Percentiles rank a stretch among this genome's conserved stretches.
These are phyloP conservation scores for Halocafeteria seosinensis DNA, from an alignment of 108 stramenopile genomes.

Conservation along the genomic window DNA sequence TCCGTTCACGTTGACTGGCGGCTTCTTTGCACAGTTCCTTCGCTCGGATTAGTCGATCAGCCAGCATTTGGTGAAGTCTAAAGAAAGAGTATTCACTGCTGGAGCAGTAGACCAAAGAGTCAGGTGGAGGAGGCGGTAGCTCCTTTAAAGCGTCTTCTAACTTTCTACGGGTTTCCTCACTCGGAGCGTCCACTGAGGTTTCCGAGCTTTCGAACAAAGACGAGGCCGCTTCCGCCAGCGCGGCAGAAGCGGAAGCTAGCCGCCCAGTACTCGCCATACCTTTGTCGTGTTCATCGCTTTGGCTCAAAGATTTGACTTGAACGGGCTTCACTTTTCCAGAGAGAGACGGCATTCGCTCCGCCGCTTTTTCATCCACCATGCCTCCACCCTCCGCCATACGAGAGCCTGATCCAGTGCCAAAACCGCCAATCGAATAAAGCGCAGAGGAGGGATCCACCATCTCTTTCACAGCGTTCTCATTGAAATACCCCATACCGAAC, in stretches of 20 bases:
- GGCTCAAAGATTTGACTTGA: too few relatives aligned
- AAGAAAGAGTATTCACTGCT: slow-evolving; percentile 25
- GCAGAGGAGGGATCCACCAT: too few relatives aligned
- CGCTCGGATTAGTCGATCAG: slow-evolving; percentile 16
- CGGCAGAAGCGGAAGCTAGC: not conserved
- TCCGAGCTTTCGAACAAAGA: not conserved
- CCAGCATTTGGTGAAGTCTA: slow-evolving; percentile 30
- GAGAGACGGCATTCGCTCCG: too few relatives aligned
- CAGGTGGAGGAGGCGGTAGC: not conserved
- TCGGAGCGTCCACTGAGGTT: not conserved
- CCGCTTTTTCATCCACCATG: too few relatives aligned
- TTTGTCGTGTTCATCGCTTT: too few relatives aligned
- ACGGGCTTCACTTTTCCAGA: too few relatives aligned
- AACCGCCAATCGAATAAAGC: too few relatives aligned
- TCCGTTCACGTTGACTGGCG: not conserved
- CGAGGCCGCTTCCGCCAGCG: not conserved
- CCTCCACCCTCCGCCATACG: too few relatives aligned
- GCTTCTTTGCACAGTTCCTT: slow-evolving; percentile 8
- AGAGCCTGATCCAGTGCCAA: too few relatives aligned
- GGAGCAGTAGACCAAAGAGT: not conserved
- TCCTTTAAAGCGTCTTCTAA: slow-evolving; percentile 14
- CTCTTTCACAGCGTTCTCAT: too few relatives aligned
- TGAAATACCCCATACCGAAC: too few relatives aligned
- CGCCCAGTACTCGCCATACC: not conserved
- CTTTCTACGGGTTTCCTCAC: not conserved